Evolutionary conservation across 2,329 filamentous ascomycete species (phyloP), one percentile per base, ranked within the genome.

Genomic region (Penicillium sp.): DNA sequence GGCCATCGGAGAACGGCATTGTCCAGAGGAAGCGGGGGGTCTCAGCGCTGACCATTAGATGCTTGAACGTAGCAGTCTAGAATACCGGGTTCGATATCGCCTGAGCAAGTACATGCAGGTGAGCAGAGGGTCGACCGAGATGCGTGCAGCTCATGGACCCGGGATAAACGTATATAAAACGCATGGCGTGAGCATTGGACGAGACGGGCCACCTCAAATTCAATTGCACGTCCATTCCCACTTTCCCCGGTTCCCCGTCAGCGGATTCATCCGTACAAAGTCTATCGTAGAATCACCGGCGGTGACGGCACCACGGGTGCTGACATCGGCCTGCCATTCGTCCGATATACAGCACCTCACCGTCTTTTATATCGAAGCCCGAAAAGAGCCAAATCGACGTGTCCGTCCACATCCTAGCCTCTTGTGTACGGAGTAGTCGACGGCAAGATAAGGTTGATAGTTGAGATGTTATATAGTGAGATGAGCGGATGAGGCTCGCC

Each of bases 241-340:
- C 13, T 25, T 41, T 25, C 24, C 22, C 39, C 39, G 14, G 13
- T 27, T 16, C 25, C 25, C 36, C 39, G 27, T 33, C n/a, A 33
- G 18, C 9, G 13, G 28, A 38, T 20, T 20, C 25, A 30, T 28
- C 31, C 18, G 33, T 49, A 30, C 28, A 28, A 28, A 16, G 45
- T 20, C 38, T 30, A 35, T 25, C 14, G 28, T 33, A 41, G 51
- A 54, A 51, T 48, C 44, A 46, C 22, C 31, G 44, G 39, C 35
- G 36, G 16, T 36, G 20, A 24, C 38, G 38, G 43, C 50, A 46
- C 48, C 59, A 66, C 63, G 63, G 59, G 63, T 45, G 44, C 55
- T 8, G 24, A 53, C 5, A 52, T 46, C 36, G 51, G 33, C 10
- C 51, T 60, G 54, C 58, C 56, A 66, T 66, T 66, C 63, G 63